These are phyloP conservation scores for Chrysanthemum makinoi DNA, from an alignment of 129 eudicot species.

Conservation along the genomic window DNA sequence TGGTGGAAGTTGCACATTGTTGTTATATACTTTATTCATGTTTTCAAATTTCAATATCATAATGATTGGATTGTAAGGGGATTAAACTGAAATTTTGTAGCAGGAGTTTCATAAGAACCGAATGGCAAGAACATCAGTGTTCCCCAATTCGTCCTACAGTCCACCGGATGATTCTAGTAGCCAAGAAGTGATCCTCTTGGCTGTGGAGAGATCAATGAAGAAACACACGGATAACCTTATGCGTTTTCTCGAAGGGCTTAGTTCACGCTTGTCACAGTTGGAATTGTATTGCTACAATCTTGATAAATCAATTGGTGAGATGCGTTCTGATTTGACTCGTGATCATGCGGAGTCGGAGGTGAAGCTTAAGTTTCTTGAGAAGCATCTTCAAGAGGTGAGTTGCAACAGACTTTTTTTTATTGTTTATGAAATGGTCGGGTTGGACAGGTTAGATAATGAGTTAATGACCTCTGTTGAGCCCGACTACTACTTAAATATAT, in stretches of 20 bases:
- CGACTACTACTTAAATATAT: too few species aligned
- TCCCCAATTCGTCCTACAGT: constrained; percentile 59
- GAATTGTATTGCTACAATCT: constrained; percentile 92
- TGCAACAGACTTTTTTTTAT: background rate
- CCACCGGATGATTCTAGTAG: constrained; percentile 82
- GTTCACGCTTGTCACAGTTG: constrained; percentile 87
- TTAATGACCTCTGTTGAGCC: too few species aligned
- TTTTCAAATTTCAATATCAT: too few species aligned
- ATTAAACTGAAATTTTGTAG: constrained; percentile 3
- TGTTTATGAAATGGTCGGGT: background rate
- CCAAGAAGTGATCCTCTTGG: constrained; percentile 56
- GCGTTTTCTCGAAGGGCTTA: constrained; percentile 94
- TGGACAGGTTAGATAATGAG: too few species aligned
- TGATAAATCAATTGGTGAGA: constrained; percentile 86
- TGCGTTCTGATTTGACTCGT: constrained; percentile 80
- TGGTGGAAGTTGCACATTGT: background rate
- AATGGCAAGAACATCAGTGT: constrained; percentile 73
- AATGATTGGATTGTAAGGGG: too few species aligned
- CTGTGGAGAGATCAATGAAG: constrained; percentile 85
- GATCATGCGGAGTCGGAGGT: constrained; percentile 74
- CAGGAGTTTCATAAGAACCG: constrained; percentile 92
- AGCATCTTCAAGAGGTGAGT: constrained; percentile 86
- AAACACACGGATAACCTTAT: constrained; percentile 77
- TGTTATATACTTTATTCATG: background rate
- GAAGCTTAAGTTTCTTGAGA: constrained; percentile 80